phyloP scores from a whole-genome alignment of 345 rosid genomes.

The Salix caprea region DNA sequence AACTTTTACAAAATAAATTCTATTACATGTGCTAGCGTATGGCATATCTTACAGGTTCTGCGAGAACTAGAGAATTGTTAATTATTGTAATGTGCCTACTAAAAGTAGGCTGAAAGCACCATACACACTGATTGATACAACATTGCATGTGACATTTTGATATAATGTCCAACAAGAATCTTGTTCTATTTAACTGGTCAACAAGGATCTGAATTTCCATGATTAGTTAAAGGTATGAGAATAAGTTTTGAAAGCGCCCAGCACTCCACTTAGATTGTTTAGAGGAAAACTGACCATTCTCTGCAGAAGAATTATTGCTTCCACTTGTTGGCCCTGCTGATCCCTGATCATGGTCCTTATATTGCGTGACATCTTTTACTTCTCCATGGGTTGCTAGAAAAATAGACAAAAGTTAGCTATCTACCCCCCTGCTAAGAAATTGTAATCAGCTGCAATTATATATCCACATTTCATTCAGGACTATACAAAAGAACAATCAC shows the following conservation, averaged over 20 bases:
- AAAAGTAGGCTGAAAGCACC: background rate
- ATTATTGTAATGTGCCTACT: background rate
- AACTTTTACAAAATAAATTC: background rate
- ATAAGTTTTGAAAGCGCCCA: background rate
- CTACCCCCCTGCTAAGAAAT: background rate
- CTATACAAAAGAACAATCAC: background rate
- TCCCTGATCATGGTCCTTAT: conserved; percentile 23
- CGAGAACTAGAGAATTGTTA: background rate
- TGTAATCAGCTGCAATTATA: background rate
- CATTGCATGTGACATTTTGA: background rate
- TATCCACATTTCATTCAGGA: background rate
- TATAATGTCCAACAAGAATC: background rate
- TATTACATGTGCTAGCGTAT: background rate
- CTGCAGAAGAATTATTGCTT: conserved; percentile 21
- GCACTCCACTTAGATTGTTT: conserved; percentile 1
- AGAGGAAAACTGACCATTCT: conserved; percentile 37
- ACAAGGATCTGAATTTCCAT: background rate
- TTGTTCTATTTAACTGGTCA: background rate
- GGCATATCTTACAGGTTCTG: background rate
- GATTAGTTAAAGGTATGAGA: background rate
- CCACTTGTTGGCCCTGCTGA: conserved; percentile 20
- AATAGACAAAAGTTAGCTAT: conserved; percentile 14
- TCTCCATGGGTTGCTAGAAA: conserved; percentile 38
- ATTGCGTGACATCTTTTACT: conserved; percentile 25
- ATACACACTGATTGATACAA: background rate